Conservation (phyloP, 2,329 filamentous ascomycete genomes). For the Botrytis paeoniae region DNA sequence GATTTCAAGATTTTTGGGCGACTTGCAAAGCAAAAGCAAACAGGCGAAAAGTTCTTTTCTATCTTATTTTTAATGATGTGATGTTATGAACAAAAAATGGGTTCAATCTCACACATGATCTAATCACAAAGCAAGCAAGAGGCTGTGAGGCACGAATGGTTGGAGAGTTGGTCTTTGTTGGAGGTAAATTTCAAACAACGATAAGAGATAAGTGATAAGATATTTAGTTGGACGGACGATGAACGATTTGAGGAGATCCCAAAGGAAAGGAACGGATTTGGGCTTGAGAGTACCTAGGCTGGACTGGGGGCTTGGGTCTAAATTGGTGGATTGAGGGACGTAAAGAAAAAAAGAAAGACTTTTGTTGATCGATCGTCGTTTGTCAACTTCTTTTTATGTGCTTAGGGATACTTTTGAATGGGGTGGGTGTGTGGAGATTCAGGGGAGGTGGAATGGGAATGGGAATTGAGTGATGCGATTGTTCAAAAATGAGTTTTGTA, state of each 20-base stretch:
- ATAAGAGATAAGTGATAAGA: conserved; percentile 20
- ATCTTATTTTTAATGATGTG: conserved; percentile 20
- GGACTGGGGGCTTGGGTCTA: background rate
- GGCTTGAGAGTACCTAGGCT: background rate
- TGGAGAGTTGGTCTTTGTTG: conserved; percentile 31
- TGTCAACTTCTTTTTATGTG: background rate
- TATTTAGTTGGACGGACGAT: conserved; percentile 7
- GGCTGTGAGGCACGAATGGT: conserved; percentile 21
- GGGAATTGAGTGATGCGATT: background rate
- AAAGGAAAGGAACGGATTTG: background rate
- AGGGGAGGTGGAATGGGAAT: background rate
- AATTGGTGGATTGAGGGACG: conserved; percentile 31
- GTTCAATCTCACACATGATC: conserved; percentile 21
- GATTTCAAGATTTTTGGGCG: conserved; percentile 11
- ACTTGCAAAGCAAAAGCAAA: conserved; percentile 6
- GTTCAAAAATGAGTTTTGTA: background rate
- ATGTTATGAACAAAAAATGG: conserved; percentile 18
- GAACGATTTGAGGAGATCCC: background rate
- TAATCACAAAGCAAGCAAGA: conserved; percentile 27
- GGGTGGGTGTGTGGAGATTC: conserved; percentile 30
- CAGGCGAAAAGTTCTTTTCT: conserved; percentile 11
- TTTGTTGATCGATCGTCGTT: background rate
- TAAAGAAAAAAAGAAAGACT: background rate
- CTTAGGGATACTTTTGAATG: background rate
- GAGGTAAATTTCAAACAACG: conserved; percentile 33